A percentile compares a stretch with the other conserved stretches of the same genome.
Conservation (phyloP, 1,284 basidiomycete species). For the Ustilago esculenta region DNA sequence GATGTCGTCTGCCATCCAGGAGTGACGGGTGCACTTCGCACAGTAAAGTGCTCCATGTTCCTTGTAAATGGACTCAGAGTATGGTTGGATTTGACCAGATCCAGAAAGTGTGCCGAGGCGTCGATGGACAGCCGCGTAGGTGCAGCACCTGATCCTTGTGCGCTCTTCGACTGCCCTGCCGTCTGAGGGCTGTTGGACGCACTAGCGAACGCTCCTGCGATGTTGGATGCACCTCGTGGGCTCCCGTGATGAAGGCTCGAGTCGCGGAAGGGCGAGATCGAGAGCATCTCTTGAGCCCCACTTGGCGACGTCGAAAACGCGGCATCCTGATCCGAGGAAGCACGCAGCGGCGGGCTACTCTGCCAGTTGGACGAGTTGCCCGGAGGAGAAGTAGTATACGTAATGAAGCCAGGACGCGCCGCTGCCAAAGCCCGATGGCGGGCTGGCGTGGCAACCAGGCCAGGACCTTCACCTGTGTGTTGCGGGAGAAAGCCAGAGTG, state of each 20-base stretch:
- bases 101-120: constrained; percentile 56
- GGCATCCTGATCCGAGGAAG: constrained; percentile 11
- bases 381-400: constrained; percentile 34
- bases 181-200: constrained; percentile 37
- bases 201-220: constrained; percentile 18
- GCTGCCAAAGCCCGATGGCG: constrained; percentile 13
- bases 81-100: constrained; percentile 61
- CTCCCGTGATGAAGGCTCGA: constrained; percentile 34
- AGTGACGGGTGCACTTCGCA: constrained; percentile 59
- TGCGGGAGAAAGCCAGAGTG: constrained; percentile 12
- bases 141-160: constrained; percentile 12
- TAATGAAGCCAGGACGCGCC: constrained; percentile 34
- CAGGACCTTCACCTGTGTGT: constrained; percentile 19
- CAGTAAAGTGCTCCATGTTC: constrained; percentile 58
- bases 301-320: constrained; percentile 25
- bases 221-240: constrained; percentile 17
- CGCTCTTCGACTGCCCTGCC: constrained; percentile 3
- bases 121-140: constrained; percentile 40
- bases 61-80: constrained; percentile 62
- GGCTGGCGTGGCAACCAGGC: constrained; percentile 29
- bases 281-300: constrained; percentile 36
- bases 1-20: constrained; percentile 42
- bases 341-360: constrained; percentile 24
- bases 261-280: constrained; percentile 39
- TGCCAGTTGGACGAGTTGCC: constrained; percentile 22